These are phyloP conservation scores for Capsella bursapastoris DNA, from an alignment of 345 rosid species.

Conservation along the genomic window DNA sequence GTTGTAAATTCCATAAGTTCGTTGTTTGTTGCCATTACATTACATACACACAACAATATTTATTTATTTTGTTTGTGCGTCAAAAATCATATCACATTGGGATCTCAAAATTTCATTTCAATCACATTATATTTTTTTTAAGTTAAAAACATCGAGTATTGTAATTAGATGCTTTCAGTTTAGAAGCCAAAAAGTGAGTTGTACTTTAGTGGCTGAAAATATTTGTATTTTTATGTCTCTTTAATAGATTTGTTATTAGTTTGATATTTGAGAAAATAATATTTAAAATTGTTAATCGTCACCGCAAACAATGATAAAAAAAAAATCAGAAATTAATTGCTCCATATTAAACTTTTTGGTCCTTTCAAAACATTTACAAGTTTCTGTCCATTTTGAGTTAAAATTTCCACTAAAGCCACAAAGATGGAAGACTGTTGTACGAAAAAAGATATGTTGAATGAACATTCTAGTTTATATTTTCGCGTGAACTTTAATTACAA, in stretches of 20 bases:
- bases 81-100: slow-evolving; percentile 21
- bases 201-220: neutral
- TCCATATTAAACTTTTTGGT: neutral
- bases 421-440: too few relatives aligned
- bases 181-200: neutral
- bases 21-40: neutral
- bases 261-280: neutral
- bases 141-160: neutral
- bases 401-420: neutral
- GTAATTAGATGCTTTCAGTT: neutral
- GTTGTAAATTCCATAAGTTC: slow-evolving; percentile 29
- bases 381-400: neutral
- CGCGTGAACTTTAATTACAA: too few relatives aligned
- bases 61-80: neutral
- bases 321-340: neutral
- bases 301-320: neutral
- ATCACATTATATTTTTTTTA: neutral
- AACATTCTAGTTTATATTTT: too few relatives aligned
- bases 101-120: slow-evolving; percentile 30
- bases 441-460: too few relatives aligned
- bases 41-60: neutral
- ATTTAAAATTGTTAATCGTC: neutral
- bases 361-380: neutral
- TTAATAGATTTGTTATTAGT: neutral
- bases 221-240: too few relatives aligned